Conservation (phyloP, 768 basidiomycete species). For the Agrocybe pediades region DNA sequence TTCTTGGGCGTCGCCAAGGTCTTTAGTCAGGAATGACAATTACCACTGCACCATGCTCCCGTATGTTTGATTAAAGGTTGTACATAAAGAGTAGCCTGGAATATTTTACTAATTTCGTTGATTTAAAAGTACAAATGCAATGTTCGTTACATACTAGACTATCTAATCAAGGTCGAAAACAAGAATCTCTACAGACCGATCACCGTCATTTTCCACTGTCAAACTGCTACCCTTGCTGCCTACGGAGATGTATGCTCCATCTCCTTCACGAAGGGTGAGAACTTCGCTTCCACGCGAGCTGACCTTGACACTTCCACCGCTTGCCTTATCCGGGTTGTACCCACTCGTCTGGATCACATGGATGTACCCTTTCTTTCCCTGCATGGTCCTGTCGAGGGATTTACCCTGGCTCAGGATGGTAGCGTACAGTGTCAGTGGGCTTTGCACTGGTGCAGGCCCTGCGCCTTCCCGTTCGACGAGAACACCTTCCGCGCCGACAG, state of each 20-base stretch:
- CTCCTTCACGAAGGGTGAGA: constrained; percentile 77
- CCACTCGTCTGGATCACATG: constrained; percentile 88
- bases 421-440: constrained; percentile 70
- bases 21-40: too few species aligned
- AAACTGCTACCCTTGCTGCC: constrained; percentile 41
- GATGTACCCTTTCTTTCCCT: constrained; percentile 68
- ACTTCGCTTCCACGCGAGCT: constrained; percentile 37
- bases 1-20: too few species aligned
- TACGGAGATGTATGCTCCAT: constrained; percentile 75
- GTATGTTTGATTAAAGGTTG: too few species aligned
- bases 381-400: constrained; percentile 54
- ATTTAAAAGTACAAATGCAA: constrained; percentile 1
- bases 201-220: constrained; percentile 65
- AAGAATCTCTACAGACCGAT: constrained; percentile 68
- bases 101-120: too few species aligned
- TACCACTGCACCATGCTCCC: too few species aligned
- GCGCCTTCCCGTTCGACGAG: constrained; percentile 58
- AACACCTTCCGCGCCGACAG: constrained; percentile 61
- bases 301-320: constrained; percentile 62
- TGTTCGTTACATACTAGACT: background rate
- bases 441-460: constrained; percentile 84
- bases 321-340: constrained; percentile 61
- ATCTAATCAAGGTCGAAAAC: constrained; percentile 73
- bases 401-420: constrained; percentile 64
- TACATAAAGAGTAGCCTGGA: too few species aligned